Percentiles rank a stretch among this genome's conserved stretches.
Conservation (phyloP, 352 stramenopile genomes). For the Pythium apleroticum region DNA sequence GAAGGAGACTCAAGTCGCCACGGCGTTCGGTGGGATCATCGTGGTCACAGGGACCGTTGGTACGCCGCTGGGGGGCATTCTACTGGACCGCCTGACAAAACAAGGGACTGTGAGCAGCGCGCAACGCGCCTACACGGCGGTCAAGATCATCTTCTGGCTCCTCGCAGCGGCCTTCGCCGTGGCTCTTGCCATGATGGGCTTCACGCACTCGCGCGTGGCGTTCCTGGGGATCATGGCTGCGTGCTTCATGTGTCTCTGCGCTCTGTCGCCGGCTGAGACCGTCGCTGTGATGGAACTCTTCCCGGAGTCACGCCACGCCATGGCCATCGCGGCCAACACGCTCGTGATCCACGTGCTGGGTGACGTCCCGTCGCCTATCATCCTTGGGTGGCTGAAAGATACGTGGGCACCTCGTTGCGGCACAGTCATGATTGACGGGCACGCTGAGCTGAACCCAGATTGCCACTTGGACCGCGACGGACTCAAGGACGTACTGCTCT, state of each 20-base stretch:
- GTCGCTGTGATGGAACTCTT: slow-evolving; percentile 91
- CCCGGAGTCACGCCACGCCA: slow-evolving; percentile 77
- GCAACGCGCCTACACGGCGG: slow-evolving; percentile 50
- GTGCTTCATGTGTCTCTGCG: slow-evolving; percentile 78
- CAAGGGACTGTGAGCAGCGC: slow-evolving; percentile 33
- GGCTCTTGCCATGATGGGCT: slow-evolving; percentile 60
- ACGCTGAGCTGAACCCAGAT: slow-evolving; percentile 61
- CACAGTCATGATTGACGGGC: slow-evolving; percentile 61
- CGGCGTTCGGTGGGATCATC: slow-evolving; percentile 86
- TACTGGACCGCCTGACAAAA: slow-evolving; percentile 61
- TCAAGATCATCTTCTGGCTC: slow-evolving; percentile 70
- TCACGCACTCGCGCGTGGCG: slow-evolving; percentile 42
- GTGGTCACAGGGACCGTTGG: slow-evolving; percentile 85
- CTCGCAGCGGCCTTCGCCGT: slow-evolving; percentile 56
- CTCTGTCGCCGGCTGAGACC: slow-evolving; percentile 73
- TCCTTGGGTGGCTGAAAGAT: slow-evolving; percentile 93
- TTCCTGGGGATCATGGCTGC: slow-evolving; percentile 75
- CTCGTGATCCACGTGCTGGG: slow-evolving; percentile 92
- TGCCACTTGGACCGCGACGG: slow-evolving; percentile 59
- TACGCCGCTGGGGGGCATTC: slow-evolving; percentile 82
- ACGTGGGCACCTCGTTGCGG: slow-evolving; percentile 87
- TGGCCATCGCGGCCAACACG: slow-evolving; percentile 91
- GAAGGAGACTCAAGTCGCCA: slow-evolving; percentile 77
- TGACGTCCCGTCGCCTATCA: slow-evolving; percentile 93
- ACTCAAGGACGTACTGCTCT: slow-evolving; percentile 70